These are phyloP conservation scores for Penicillium rolfsii DNA, from an alignment of 2,329 filamentous ascomycete species.

Conservation along the genomic window DNA sequence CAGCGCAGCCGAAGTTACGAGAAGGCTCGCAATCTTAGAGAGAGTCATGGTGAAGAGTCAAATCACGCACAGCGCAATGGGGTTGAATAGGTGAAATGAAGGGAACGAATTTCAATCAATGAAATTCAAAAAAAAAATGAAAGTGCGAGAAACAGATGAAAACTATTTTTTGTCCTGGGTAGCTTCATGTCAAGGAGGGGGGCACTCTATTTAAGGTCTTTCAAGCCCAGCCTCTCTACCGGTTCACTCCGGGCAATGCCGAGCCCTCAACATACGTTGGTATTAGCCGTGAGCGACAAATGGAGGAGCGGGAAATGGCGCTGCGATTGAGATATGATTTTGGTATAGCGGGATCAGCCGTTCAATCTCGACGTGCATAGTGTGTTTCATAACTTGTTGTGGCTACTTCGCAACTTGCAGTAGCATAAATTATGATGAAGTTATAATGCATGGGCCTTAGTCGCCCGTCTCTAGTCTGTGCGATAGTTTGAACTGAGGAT, in stretches of 20 bases:
- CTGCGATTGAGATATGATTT: not conserved
- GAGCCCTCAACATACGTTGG: not conserved
- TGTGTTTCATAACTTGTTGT: not conserved
- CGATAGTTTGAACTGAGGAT: no score
- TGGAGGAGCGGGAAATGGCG: not conserved
- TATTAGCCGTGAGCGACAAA: not conserved
- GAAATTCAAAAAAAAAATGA: not conserved
- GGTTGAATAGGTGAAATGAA: not conserved
- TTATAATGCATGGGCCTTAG: not conserved
- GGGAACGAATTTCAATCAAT: not conserved
- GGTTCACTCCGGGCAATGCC: not conserved
- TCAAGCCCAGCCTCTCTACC: not conserved
- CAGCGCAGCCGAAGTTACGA: constrained; percentile 41
- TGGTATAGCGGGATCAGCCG: not conserved
- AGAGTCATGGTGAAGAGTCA: constrained; percentile 34
- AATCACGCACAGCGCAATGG: constrained; percentile 1
- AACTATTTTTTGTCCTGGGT: not conserved
- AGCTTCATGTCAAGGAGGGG: not conserved
- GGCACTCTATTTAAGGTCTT: not conserved
- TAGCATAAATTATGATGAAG: not conserved
- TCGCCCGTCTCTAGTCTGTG: not conserved
- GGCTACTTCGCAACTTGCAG: not conserved
- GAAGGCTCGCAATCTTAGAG: constrained; percentile 36
- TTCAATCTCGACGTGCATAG: not conserved
- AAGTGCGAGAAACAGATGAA: not conserved